Conservation (phyloP, 2,329 filamentous ascomycete species). For the Xylaria sp. region DNA sequence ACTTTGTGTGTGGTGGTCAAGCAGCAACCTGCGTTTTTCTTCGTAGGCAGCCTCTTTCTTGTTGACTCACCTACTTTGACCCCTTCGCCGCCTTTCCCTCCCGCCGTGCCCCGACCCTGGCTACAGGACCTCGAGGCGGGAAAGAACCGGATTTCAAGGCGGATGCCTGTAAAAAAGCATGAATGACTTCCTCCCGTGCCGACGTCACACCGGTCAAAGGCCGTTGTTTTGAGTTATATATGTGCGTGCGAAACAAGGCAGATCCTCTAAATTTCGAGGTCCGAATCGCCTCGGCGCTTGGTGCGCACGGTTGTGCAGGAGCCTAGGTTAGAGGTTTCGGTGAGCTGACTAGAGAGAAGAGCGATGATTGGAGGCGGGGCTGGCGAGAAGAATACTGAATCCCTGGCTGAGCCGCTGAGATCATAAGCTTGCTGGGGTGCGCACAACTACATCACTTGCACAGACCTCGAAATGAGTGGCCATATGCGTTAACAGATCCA, state of each 20-base stretch:
- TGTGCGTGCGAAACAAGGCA: conserved; percentile 20
- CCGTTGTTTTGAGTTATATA: conserved; percentile 1
- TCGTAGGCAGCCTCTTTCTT: background rate
- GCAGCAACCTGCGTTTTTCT: background rate
- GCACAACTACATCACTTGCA: conserved; percentile 1
- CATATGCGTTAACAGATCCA: background rate
- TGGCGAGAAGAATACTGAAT: conserved; percentile 5
- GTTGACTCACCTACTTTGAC: background rate
- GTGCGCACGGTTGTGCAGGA: conserved; percentile 12
- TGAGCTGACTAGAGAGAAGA: conserved; percentile 28
- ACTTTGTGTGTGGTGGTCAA: background rate
- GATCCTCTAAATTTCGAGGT: conserved; percentile 21
- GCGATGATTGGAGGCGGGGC: conserved; percentile 21
- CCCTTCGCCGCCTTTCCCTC: background rate
- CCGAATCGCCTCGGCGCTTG: background rate
- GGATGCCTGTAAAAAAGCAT: background rate
- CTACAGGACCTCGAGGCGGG: background rate
- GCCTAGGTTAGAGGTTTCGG: conserved; percentile 21
- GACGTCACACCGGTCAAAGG: conserved; percentile 20
- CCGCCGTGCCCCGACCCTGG: background rate
- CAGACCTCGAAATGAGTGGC: background rate
- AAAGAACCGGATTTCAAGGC: background rate
- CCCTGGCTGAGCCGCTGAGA: conserved; percentile 27
- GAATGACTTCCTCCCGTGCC: background rate
- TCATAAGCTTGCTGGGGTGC: background rate